Conservation (phyloP, 345 rosid species). For the Iberis pinnata region DNA sequence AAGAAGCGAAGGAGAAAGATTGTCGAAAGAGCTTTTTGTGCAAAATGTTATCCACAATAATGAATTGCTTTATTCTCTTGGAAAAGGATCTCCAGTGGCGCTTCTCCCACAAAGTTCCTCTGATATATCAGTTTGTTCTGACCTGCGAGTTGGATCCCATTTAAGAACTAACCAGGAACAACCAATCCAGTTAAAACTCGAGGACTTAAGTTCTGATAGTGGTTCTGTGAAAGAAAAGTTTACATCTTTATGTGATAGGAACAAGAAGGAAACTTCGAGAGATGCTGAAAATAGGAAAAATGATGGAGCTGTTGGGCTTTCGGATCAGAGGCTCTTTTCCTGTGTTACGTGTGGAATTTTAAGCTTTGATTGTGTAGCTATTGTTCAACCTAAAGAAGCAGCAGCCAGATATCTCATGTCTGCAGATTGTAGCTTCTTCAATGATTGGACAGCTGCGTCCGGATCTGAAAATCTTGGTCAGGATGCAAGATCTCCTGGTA, state of each 20-base stretch:
- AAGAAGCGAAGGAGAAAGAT: slow-evolving; percentile 76
- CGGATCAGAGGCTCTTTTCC: slow-evolving; percentile 85
- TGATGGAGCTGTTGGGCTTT: slow-evolving; percentile 44
- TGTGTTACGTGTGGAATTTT: slow-evolving; percentile 90
- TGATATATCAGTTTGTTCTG: slow-evolving; percentile 60
- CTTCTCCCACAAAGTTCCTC: slow-evolving; percentile 75
- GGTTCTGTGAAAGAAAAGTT: slow-evolving; percentile 52
- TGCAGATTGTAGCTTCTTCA: slow-evolving; percentile 84
- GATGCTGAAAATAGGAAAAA: slow-evolving; percentile 27
- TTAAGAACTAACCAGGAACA: slow-evolving; percentile 35
- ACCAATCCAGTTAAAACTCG: slow-evolving; percentile 34
- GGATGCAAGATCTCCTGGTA: slow-evolving; percentile 31
- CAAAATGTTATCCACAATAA: slow-evolving; percentile 58
- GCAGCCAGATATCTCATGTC: slow-evolving; percentile 83
- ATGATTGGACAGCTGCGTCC: slow-evolving; percentile 71
- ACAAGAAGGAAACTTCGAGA: slow-evolving; percentile 24
- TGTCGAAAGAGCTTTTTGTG: slow-evolving; percentile 76
- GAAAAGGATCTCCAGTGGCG: slow-evolving; percentile 66
- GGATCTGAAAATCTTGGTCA: slow-evolving; percentile 34
- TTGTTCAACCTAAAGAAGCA: slow-evolving; percentile 74
- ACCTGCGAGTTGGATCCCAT: slow-evolving; percentile 63
- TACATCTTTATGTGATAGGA: slow-evolving; percentile 52
- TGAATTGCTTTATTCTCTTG: slow-evolving; percentile 61
- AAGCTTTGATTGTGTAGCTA: slow-evolving; percentile 79
- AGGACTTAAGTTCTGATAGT: slow-evolving; percentile 33